Evolutionary conservation across 192 early-diverging fungal species (phyloP).

Genomic region (Entomortierella parvispora): DNA sequence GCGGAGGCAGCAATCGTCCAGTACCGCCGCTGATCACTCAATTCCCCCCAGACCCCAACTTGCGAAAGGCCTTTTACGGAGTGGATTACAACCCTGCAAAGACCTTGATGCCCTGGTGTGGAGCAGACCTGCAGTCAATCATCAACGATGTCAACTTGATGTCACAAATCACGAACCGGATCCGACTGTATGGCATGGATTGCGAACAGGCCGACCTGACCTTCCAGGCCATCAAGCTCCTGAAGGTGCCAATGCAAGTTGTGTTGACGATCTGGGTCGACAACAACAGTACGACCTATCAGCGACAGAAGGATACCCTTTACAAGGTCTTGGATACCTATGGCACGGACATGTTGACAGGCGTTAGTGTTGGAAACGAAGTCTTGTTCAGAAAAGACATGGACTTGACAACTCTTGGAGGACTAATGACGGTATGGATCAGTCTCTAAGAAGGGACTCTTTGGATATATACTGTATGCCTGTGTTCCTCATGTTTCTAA

Average conservation of each 20-base stretch:
- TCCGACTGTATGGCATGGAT: conserved; percentile 55
- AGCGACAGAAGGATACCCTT: conserved; percentile 46
- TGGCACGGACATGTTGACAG: conserved; percentile 43
- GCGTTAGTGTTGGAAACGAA: conserved; percentile 56
- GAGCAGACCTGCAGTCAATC: conserved; percentile 31
- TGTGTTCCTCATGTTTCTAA: neutral
- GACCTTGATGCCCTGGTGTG: conserved; percentile 38
- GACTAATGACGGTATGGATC: neutral
- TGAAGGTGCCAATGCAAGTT: conserved; percentile 44
- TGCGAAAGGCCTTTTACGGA: conserved; percentile 49
- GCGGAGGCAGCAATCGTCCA: too few relatives aligned
- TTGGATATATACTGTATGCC: neutral
- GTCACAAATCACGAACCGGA: conserved; percentile 50
- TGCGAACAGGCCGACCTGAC: conserved; percentile 46
- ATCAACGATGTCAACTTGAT: conserved; percentile 49
- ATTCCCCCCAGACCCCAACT: conserved; percentile 27
- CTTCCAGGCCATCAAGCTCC: conserved; percentile 28
- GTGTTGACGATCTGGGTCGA: conserved; percentile 53
- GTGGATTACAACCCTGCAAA: conserved; percentile 47
- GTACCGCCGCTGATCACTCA: conserved; percentile 9
- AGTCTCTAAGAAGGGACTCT: neutral
- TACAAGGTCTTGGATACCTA: conserved; percentile 32
- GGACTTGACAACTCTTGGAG: conserved; percentile 1
- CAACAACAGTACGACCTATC: conserved; percentile 37
- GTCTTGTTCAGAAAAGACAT: conserved; percentile 46